Percentiles rank a stretch among this genome's conserved stretches.
phyloP scores from a whole-genome alignment of 192 early-diverging fungal genomes.

The Phycomyces nitens region DNA sequence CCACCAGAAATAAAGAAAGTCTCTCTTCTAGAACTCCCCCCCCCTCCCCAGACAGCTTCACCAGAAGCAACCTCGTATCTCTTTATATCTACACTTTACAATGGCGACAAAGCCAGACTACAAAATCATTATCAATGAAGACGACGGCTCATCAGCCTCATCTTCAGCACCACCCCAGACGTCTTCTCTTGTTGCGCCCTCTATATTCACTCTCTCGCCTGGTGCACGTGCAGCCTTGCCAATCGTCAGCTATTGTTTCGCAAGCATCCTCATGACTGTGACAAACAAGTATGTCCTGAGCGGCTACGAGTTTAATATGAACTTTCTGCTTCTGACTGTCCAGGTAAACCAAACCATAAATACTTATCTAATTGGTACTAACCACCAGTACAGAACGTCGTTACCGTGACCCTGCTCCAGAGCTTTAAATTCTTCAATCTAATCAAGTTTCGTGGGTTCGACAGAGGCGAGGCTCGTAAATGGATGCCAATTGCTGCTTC shows the following conservation, averaged over 20 bases:
- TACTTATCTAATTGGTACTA: not conserved
- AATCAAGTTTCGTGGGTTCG: conserved; percentile 64
- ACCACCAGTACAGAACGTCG: conserved; percentile 50
- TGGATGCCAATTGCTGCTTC: conserved; percentile 86
- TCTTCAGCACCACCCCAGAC: conserved; percentile 2
- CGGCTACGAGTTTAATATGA: conserved; percentile 80
- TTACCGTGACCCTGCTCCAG: conserved; percentile 56
- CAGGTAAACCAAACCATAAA: conserved; percentile 44
- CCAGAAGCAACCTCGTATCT: too few relatives aligned
- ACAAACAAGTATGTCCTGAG: conserved; percentile 86
- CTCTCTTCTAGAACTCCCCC: too few relatives aligned
- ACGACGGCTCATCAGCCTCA: not conserved
- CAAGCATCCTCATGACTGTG: conserved; percentile 88
- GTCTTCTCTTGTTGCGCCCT: conserved; percentile 24
- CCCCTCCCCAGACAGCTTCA: too few relatives aligned
- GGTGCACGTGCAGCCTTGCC: conserved; percentile 52
- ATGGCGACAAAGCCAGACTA: conserved; percentile 15
- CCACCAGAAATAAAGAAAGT: too few relatives aligned
- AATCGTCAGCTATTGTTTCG: conserved; percentile 81
- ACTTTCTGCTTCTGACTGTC: conserved; percentile 75
- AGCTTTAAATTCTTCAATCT: conserved; percentile 49
- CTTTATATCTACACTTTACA: not conserved
- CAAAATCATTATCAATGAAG: conserved; percentile 18
- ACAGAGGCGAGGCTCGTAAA: conserved; percentile 57
- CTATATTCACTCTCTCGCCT: conserved; percentile 30